phyloP scores from a whole-genome alignment of 2,329 filamentous ascomycete species.

The Cladosporium colombiae region DNA sequence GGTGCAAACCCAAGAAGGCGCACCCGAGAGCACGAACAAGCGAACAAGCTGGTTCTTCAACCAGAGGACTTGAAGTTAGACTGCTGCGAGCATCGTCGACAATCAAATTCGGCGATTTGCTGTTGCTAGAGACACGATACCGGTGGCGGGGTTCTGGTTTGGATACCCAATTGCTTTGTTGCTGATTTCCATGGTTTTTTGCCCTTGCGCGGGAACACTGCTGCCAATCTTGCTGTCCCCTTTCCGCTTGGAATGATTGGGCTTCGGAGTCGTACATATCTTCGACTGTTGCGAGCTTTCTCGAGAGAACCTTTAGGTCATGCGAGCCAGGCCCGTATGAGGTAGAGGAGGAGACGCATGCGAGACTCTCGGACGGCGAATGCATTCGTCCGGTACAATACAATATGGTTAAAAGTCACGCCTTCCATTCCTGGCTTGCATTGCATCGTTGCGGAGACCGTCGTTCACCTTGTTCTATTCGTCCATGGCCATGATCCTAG shows the following conservation, averaged over 20 bases:
- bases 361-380: not conserved
- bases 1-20: conserved; percentile 21
- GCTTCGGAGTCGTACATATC: conserved; percentile 1
- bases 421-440: not conserved
- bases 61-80: conserved; percentile 27
- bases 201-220: not conserved
- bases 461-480: not conserved
- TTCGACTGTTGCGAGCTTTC: not conserved
- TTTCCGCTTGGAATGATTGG: not conserved
- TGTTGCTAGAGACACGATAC: not conserved
- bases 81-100: not conserved
- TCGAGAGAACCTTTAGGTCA: not conserved
- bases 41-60: conserved; percentile 35
- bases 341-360: conserved; percentile 11
- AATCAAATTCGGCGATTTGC: not conserved
- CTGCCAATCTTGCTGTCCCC: not conserved
- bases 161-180: conserved; percentile 16
- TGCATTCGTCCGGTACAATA: not conserved
- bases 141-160: conserved; percentile 16
- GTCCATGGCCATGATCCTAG: not conserved
- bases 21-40: conserved; percentile 23
- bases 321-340: not conserved
- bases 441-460: not conserved
- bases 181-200: conserved; percentile 3
- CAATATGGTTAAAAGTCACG: not conserved